These are phyloP conservation scores for Earliella scabrosa DNA, from an alignment of 1,284 basidiomycete species.

Conservation along the genomic window DNA sequence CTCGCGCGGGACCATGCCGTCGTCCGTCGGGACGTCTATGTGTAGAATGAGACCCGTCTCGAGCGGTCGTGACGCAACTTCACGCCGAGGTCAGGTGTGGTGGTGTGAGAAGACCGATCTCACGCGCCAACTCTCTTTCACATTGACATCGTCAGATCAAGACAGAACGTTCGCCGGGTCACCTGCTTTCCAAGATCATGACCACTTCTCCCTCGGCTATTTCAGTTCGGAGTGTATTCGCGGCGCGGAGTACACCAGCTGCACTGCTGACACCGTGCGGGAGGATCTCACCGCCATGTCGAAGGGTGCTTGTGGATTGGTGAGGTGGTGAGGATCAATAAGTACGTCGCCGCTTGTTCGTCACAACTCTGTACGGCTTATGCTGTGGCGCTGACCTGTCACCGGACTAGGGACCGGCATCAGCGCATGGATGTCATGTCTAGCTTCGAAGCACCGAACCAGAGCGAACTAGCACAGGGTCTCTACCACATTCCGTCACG, in stretches of 20 bases:
- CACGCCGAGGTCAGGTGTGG: constrained; percentile 9
- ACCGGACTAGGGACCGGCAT: constrained; percentile 6
- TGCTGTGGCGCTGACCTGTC: neutral
- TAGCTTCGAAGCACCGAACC: neutral
- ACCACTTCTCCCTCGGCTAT: neutral
- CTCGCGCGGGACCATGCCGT: too few species aligned
- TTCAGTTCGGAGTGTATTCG: too few species aligned
- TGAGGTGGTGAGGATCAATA: neutral
- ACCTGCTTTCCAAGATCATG: neutral
- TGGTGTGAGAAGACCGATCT: constrained; percentile 3
- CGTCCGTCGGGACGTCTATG: too few species aligned
- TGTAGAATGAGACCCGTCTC: too few species aligned
- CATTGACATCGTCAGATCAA: constrained; percentile 1
- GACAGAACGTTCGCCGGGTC: constrained; percentile 1
- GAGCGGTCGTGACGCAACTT: neutral
- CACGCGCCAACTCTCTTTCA: constrained; percentile 6
- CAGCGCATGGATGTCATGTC: constrained; percentile 1
- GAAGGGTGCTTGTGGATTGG: too few species aligned
- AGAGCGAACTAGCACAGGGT: neutral
- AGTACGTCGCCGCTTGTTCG: constrained; percentile 2
- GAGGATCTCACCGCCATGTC: too few species aligned
- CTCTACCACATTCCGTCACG: constrained; percentile 8
- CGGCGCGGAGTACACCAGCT: too few species aligned
- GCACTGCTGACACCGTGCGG: too few species aligned
- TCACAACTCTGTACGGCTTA: constrained; percentile 3